Evolutionary conservation across 2,329 filamentous ascomycete species (phyloP).

Genomic region (Westerdykella ornata): DNA sequence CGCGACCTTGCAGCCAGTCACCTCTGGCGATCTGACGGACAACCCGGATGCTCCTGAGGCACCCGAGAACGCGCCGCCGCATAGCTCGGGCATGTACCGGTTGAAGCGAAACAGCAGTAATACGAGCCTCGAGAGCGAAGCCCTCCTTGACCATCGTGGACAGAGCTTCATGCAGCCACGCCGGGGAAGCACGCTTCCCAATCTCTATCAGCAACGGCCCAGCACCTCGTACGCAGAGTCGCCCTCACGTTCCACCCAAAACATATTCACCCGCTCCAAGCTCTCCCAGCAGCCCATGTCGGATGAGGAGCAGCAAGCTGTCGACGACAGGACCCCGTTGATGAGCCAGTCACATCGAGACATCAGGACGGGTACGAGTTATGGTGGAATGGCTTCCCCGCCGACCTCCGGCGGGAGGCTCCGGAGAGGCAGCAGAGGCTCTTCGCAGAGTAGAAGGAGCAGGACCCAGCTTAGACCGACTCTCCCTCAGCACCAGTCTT

Average conservation of each 20-base stretch:
- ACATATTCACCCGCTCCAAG: conserved; percentile 18
- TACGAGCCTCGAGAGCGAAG: conserved; percentile 84
- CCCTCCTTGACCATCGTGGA: conserved; percentile 75
- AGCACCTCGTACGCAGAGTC: conserved; percentile 18
- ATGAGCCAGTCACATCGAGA: conserved; percentile 38
- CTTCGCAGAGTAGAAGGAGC: conserved; percentile 24
- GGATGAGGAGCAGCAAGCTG: conserved; percentile 43
- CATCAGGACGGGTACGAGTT: conserved; percentile 29
- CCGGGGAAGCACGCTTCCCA: conserved; percentile 33
- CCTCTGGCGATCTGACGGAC: conserved; percentile 47
- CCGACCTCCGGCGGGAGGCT: conserved; percentile 26
- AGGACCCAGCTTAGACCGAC: conserved; percentile 12
- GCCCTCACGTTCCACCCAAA: conserved; percentile 15
- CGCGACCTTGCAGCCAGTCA: conserved; percentile 44
- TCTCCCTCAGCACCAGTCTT: conserved; percentile 26
- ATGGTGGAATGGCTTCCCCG: conserved; percentile 24
- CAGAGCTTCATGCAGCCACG: conserved; percentile 38
- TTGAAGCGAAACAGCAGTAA: conserved; percentile 60
- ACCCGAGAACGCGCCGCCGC: neutral
- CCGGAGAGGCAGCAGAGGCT: conserved; percentile 28
- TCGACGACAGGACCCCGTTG: conserved; percentile 51
- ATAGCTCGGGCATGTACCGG: conserved; percentile 48
- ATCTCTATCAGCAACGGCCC: conserved; percentile 26
- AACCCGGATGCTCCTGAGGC: conserved; percentile 44
- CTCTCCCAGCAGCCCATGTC: conserved; percentile 25